phyloP scores from a whole-genome alignment of 306 rosid species.

The Pterocarpus santalinus region DNA sequence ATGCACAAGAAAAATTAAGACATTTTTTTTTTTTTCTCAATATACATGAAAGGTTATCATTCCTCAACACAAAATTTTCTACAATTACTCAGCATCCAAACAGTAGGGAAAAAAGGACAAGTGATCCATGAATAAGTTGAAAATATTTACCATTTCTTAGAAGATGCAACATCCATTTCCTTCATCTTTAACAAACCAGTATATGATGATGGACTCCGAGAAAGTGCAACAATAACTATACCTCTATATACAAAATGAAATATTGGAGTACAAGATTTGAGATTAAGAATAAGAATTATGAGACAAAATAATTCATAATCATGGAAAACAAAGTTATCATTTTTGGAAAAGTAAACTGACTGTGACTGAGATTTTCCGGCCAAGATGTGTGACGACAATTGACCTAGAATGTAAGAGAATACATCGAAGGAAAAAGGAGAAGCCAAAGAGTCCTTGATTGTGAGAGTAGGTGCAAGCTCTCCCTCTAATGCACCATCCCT shows the following conservation, averaged over 20 bases:
- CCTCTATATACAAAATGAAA: conserved; percentile 55
- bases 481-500: conserved; percentile 88
- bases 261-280: conserved; percentile 1
- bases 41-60: neutral
- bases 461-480: conserved; percentile 85
- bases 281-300: conserved; percentile 4
- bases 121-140: neutral
- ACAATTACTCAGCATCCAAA: neutral
- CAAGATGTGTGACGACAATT: conserved; percentile 64
- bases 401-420: conserved; percentile 69
- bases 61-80: neutral
- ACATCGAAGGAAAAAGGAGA: conserved; percentile 74
- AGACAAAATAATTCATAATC: neutral
- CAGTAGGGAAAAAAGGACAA: neutral
- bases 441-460: conserved; percentile 72
- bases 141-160: conserved; percentile 61
- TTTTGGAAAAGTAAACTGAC: conserved; percentile 54
- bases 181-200: conserved; percentile 59
- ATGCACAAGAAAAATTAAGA: conserved; percentile 4
- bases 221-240: conserved; percentile 73
- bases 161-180: conserved; percentile 62
- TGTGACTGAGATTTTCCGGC: conserved; percentile 80
- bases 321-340: neutral
- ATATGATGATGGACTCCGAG: conserved; percentile 77
- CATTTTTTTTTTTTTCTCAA: too few species aligned